These are phyloP conservation scores for Asterochloris erici DNA, from an alignment of 139 green algal genomes.

Conservation along the genomic window DNA sequence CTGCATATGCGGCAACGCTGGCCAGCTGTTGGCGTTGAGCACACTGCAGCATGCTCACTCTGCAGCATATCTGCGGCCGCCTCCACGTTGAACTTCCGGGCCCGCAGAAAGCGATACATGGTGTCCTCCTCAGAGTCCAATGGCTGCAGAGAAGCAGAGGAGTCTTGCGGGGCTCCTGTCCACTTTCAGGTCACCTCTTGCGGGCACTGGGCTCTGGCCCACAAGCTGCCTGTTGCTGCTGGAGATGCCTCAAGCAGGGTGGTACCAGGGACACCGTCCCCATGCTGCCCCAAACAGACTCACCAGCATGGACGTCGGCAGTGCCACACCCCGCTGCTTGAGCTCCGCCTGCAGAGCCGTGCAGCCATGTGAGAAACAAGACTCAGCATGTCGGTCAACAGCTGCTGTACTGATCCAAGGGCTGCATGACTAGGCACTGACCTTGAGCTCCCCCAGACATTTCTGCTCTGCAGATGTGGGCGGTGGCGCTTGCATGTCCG, in stretches of 20 bases:
- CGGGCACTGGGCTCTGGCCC: not conserved
- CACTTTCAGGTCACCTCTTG: not conserved
- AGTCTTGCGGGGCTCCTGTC: not conserved
- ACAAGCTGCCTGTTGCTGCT: too few relatives aligned
- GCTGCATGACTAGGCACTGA: not conserved
- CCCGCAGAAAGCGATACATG: constrained; percentile 6
- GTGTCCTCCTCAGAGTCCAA: not conserved
- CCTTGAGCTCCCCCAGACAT: not conserved
- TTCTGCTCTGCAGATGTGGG: too few relatives aligned
- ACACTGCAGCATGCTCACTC: constrained; percentile 9
- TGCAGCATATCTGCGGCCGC: constrained; percentile 16
- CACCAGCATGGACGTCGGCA: constrained; percentile 9
- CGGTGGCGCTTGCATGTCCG: too few relatives aligned
- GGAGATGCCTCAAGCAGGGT: too few relatives aligned
- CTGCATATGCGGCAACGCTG: not conserved
- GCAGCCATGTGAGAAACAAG: not conserved
- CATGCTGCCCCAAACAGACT: not conserved
- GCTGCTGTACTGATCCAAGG: not conserved
- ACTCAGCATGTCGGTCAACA: not conserved
- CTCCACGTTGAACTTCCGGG: constrained; percentile 6
- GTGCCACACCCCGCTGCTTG: not conserved
- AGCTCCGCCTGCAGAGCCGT: constrained; percentile 11
- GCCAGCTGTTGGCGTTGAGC: not conserved
- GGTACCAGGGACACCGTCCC: too few relatives aligned
- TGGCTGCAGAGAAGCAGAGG: constrained; percentile 5